Conservation (phyloP, 2,329 filamentous ascomycete species). For the Fusarium domesticum region DNA sequence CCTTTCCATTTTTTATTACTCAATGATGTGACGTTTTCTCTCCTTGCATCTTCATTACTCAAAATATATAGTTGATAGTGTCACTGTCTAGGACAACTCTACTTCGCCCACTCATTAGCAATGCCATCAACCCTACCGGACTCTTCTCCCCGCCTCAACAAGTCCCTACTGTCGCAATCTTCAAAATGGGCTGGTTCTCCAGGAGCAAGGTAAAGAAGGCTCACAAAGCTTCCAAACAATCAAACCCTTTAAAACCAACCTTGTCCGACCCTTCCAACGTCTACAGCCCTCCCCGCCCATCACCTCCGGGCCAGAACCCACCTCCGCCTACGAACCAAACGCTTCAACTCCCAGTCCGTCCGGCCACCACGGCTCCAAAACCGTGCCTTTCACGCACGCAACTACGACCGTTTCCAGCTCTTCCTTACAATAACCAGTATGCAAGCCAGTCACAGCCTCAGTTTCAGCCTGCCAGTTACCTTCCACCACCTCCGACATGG, state of each 20-base stretch:
- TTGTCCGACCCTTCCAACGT: constrained; percentile 21
- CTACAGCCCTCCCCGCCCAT: constrained; percentile 10
- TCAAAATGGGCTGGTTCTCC: constrained; percentile 32
- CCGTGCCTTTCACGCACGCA: constrained; percentile 5
- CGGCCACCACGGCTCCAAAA: constrained; percentile 2
- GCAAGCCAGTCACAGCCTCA: constrained; percentile 24
- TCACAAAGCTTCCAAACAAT: background rate
- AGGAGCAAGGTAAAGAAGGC: constrained; percentile 21
- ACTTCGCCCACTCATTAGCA: background rate
- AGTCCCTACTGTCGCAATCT: background rate
- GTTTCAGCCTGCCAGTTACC: constrained; percentile 23
- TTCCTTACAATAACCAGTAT: constrained; percentile 21
- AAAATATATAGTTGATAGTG: no score
- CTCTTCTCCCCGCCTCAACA: background rate
- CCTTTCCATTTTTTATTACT: background rate
- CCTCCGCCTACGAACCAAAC: constrained; percentile 5
- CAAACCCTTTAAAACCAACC: constrained; percentile 6
- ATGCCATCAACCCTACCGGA: constrained; percentile 1
- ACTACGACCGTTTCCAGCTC: constrained; percentile 9
- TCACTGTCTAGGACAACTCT: no score
- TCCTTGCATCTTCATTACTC: background rate
- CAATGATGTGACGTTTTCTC: background rate
- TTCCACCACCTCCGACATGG: constrained; percentile 25
- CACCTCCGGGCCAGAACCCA: background rate
- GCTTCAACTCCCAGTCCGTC: constrained; percentile 9